phyloP scores from a whole-genome alignment of 345 rosid species.

The Moricandia moricandioides region DNA sequence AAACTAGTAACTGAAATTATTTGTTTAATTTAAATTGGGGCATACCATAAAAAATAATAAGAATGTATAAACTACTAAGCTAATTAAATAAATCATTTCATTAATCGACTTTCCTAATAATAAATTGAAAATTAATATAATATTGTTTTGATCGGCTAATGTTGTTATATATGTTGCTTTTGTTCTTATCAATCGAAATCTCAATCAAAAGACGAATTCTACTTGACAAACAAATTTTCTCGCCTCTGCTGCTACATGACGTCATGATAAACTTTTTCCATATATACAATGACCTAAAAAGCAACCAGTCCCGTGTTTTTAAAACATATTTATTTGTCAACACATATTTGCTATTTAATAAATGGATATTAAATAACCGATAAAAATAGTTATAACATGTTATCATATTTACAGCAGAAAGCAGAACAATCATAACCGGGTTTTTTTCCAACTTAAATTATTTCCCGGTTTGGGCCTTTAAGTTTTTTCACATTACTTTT shows the following conservation, averaged over 20 bases:
- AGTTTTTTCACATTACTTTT: background rate
- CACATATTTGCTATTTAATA: background rate
- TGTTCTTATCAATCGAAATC: conserved; percentile 7
- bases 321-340: background rate
- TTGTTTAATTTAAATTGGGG: no score
- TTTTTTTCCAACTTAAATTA: background rate
- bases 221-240: conserved; percentile 17
- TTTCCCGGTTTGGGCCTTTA: background rate
- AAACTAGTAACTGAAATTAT: no score
- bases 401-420: conserved; percentile 20
- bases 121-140: no score
- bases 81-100: no score
- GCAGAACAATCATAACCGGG: conserved; percentile 9
- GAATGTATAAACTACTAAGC: no score
- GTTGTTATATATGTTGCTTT: background rate
- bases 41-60: no score
- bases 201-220: conserved; percentile 1
- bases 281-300: background rate
- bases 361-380: background rate
- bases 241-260: conserved; percentile 11
- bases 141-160: background rate
- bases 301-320: background rate
- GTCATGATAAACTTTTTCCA: background rate
- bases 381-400: background rate
- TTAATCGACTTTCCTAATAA: no score